Conservation (phyloP, 495 filamentous ascomycete species). For the Penicillium subrubescens region DNA sequence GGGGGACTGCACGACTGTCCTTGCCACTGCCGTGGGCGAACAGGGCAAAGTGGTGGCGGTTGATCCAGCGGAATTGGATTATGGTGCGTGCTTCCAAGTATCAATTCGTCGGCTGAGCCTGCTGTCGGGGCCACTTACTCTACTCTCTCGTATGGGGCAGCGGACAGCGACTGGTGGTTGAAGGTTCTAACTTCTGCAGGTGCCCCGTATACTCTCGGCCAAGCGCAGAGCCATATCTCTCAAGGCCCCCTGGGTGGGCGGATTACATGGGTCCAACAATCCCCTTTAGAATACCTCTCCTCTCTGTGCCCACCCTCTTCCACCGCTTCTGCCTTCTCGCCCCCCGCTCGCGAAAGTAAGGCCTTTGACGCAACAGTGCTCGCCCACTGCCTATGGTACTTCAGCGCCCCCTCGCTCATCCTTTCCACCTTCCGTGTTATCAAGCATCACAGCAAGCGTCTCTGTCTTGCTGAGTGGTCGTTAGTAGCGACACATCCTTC, state of each 20-base stretch:
- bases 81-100: constrained; percentile 31
- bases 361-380: constrained; percentile 49
- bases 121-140: background rate
- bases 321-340: too few relatives aligned
- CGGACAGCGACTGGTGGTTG: constrained; percentile 4
- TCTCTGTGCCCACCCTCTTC: background rate
- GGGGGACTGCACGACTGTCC: constrained; percentile 49
- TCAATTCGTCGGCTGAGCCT: too few relatives aligned
- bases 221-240: constrained; percentile 40
- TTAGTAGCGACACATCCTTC: background rate
- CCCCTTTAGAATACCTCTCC: background rate
- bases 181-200: constrained; percentile 13
- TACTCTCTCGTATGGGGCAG: constrained; percentile 8
- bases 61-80: constrained; percentile 52
- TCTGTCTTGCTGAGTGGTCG: background rate
- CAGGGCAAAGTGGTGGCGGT: constrained; percentile 46
- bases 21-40: constrained; percentile 48
- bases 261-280: constrained; percentile 27
- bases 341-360: constrained; percentile 4
- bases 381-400: constrained; percentile 55
- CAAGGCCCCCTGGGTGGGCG: constrained; percentile 34
- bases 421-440: background rate
- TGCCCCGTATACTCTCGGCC: constrained; percentile 36
- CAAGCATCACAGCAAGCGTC: background rate
- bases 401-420: constrained; percentile 28